phyloP scores from a whole-genome alignment of 2,329 filamentous ascomycete genomes.

The Podosphaera fusca region DNA sequence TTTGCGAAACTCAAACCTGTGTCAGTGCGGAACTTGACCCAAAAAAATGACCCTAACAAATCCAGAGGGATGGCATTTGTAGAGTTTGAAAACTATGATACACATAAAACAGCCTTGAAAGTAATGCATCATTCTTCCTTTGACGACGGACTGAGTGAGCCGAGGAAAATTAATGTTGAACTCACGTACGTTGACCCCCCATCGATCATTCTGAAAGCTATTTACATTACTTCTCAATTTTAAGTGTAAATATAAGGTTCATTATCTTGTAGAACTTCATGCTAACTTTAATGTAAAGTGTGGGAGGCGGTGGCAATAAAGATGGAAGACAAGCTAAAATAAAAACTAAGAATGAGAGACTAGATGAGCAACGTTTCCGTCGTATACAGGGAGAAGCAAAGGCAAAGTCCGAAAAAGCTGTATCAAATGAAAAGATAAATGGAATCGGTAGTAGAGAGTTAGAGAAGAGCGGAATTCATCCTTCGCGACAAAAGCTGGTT shows the following conservation, averaged over 20 bases:
- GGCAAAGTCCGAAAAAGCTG: slow-evolving; percentile 1
- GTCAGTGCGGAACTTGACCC: slow-evolving; percentile 49
- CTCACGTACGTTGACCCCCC: slow-evolving; percentile 39
- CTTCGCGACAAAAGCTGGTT: slow-evolving; percentile 1
- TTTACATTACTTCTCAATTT: background rate
- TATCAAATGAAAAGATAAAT: slow-evolving; percentile 11
- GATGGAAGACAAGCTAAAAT: slow-evolving; percentile 53
- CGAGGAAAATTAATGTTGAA: slow-evolving; percentile 77
- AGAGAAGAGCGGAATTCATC: background rate
- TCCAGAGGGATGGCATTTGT: slow-evolving; percentile 63
- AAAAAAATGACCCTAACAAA: slow-evolving; percentile 35
- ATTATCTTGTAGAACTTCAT: background rate
- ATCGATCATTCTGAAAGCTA: background rate
- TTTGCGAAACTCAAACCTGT: slow-evolving; percentile 53
- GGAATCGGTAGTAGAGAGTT: background rate
- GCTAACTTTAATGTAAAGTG: slow-evolving; percentile 23
- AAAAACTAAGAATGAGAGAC: slow-evolving; percentile 61
- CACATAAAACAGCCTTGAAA: slow-evolving; percentile 82
- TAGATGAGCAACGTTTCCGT: slow-evolving; percentile 32
- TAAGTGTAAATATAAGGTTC: background rate
- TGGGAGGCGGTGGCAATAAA: slow-evolving; percentile 66
- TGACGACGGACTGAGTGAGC: slow-evolving; percentile 26
- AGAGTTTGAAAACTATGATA: slow-evolving; percentile 67
- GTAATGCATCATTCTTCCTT: slow-evolving; percentile 76
- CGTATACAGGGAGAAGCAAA: slow-evolving; percentile 13